Percentiles rank a stretch among this genome's conserved stretches.
phyloP scores from a whole-genome alignment of 1,284 basidiomycete species.

The Afroboletus lepidellus region DNA sequence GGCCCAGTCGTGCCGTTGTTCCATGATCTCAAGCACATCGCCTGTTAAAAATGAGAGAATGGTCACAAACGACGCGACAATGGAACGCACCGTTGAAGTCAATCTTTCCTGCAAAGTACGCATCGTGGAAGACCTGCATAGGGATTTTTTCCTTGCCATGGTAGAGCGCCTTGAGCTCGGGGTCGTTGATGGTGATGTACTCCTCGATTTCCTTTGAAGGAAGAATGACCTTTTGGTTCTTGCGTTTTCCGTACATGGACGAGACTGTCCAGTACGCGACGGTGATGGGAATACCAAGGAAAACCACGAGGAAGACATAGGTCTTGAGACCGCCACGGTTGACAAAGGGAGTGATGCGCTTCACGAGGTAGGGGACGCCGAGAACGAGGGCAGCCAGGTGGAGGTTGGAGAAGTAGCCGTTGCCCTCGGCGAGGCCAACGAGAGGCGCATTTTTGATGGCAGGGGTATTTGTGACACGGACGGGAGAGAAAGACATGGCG shows the following conservation, averaged over 20 bases:
- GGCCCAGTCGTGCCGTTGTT: slow-evolving; percentile 95
- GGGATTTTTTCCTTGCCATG: slow-evolving; percentile 88
- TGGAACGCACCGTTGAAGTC: slow-evolving; percentile 78
- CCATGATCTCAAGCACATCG: slow-evolving; percentile 91
- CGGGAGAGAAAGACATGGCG: slow-evolving; percentile 47
- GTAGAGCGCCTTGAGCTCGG: slow-evolving; percentile 77
- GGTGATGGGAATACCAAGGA: slow-evolving; percentile 78
- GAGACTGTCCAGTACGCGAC: slow-evolving; percentile 90
- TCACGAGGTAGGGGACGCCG: slow-evolving; percentile 78
- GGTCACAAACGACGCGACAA: slow-evolving; percentile 4
- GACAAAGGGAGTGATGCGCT: slow-evolving; percentile 75
- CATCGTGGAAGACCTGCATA: slow-evolving; percentile 97
- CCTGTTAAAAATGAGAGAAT: slow-evolving; percentile 44
- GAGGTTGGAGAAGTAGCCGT: slow-evolving; percentile 77
- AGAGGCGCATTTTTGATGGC: slow-evolving; percentile 84
- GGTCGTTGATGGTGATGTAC: slow-evolving; percentile 91
- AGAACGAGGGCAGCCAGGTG: slow-evolving; percentile 80
- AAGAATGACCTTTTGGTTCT: slow-evolving; percentile 85
- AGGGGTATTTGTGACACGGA: slow-evolving; percentile 58
- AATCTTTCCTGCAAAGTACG: slow-evolving; percentile 95
- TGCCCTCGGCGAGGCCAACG: slow-evolving; percentile 82
- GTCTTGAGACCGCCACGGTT: slow-evolving; percentile 79
- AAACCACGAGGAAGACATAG: slow-evolving; percentile 75
- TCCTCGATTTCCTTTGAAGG: slow-evolving; percentile 84
- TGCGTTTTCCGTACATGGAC: slow-evolving; percentile 79